Conservation (phyloP, 768 basidiomycete species). For the Podaxis carcinomalis region DNA sequence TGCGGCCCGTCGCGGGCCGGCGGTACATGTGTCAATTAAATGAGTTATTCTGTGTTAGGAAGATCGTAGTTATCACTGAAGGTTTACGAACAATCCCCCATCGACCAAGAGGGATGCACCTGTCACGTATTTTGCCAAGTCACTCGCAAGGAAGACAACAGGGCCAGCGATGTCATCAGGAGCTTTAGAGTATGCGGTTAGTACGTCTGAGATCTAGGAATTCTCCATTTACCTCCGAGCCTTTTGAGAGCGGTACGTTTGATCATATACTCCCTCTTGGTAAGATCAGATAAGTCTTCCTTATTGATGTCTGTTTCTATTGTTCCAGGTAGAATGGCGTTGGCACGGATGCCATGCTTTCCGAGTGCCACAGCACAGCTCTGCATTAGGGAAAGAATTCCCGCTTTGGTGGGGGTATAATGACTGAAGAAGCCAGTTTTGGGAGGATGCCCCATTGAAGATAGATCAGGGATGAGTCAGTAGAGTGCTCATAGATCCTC, state of each 20-base stretch:
- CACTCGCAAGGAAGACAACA: constrained; percentile 68
- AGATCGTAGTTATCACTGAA: constrained; percentile 40
- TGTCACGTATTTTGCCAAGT: constrained; percentile 67
- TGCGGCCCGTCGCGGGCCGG: constrained; percentile 1
- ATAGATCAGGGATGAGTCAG: not conserved
- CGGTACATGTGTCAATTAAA: not conserved
- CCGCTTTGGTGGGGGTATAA: constrained; percentile 80
- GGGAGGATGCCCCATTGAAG: not conserved
- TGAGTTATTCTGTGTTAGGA: not conserved
- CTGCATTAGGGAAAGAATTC: constrained; percentile 75
- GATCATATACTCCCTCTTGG: constrained; percentile 60
- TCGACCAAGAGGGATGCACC: constrained; percentile 65
- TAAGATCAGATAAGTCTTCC: constrained; percentile 58
- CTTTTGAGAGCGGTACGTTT: constrained; percentile 63
- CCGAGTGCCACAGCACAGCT: constrained; percentile 74
- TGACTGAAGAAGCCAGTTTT: constrained; percentile 35
- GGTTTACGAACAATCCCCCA: constrained; percentile 71
- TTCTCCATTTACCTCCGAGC: constrained; percentile 47
- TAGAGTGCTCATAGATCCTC: constrained; percentile 9
- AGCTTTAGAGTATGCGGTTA: constrained; percentile 22
- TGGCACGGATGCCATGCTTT: constrained; percentile 72
- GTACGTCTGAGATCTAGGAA: not conserved
- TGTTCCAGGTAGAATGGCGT: constrained; percentile 71
- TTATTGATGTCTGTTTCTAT: constrained; percentile 77
- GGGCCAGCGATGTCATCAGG: constrained; percentile 75